Conservation (phyloP, 225 moss, liverwort and hornwort genomes). For the Asterella californica region DNA sequence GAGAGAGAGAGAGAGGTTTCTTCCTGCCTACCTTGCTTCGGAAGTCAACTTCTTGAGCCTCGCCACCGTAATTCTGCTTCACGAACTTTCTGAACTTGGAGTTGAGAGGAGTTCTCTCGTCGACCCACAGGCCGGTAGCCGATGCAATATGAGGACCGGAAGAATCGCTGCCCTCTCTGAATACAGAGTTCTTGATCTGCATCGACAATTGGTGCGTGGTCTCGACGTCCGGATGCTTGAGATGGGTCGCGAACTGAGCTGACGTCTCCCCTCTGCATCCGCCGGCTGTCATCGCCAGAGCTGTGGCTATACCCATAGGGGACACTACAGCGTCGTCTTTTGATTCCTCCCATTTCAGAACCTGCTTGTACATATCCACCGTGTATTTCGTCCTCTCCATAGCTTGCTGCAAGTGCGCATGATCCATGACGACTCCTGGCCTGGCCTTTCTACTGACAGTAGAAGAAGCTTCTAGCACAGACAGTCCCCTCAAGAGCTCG, state of each 20-base stretch:
- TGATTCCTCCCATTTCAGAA: conserved; percentile 38
- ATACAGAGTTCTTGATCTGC: conserved; percentile 47
- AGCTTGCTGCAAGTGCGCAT: conserved; percentile 21
- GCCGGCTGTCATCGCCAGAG: conserved; percentile 74
- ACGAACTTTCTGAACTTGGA: conserved; percentile 46
- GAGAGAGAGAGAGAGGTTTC: not conserved
- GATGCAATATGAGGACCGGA: conserved; percentile 43
- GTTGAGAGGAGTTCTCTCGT: conserved; percentile 47
- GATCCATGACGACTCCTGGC: conserved; percentile 6
- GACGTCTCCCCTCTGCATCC: conserved; percentile 72
- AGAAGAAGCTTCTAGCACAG: too few species aligned
- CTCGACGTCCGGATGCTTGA: conserved; percentile 48
- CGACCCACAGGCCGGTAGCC: conserved; percentile 62
- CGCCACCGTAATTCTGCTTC: conserved; percentile 45
- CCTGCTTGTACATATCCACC: conserved; percentile 53
- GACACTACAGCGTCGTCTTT: conserved; percentile 70
- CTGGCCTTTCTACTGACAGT: too few species aligned
- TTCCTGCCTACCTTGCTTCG: conserved; percentile 36
- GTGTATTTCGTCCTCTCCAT: conserved; percentile 36
- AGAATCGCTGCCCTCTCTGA: conserved; percentile 40
- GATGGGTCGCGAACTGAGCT: conserved; percentile 48
- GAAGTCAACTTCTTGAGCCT: conserved; percentile 54
- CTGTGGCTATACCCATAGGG: conserved; percentile 62
- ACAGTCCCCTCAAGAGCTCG: too few species aligned
- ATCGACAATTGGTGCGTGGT: conserved; percentile 50